Evolutionary conservation across 1,284 basidiomycete species (phyloP).

Genomic region (Fomitopsis pinicola): DNA sequence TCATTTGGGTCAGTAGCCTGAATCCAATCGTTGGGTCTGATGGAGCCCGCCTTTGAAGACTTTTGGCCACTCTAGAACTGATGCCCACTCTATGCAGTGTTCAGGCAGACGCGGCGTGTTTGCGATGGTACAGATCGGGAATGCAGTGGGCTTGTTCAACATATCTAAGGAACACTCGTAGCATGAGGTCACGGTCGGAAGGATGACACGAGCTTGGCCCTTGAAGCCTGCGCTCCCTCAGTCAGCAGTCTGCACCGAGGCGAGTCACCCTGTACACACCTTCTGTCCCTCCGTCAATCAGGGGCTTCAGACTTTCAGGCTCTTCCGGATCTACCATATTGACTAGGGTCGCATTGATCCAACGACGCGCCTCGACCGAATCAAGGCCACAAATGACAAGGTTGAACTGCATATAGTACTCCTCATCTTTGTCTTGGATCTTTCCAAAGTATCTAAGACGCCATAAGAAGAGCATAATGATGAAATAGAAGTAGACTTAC

Average conservation of each 20-base stretch:
- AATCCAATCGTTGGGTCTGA: background rate
- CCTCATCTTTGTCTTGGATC: constrained; percentile 96
- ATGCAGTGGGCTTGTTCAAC: constrained; percentile 95
- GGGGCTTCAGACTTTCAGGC: constrained; percentile 92
- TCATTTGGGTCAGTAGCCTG: background rate
- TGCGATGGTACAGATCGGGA: constrained; percentile 98
- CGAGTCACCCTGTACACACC: constrained; percentile 41
- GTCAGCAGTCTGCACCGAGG: background rate
- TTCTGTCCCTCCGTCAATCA: constrained; percentile 99
- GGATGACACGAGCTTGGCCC: constrained; percentile 95
- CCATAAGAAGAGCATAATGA: constrained; percentile 13
- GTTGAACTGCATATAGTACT: constrained; percentile 98
- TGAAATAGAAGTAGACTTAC: constrained; percentile 41
- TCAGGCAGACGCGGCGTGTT: constrained; percentile 98
- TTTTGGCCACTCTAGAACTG: constrained; percentile 97
- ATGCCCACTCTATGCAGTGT: constrained; percentile 99
- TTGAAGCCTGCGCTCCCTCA: constrained; percentile 74
- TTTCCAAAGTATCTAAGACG: constrained; percentile 83
- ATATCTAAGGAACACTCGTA: constrained; percentile 99
- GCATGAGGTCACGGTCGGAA: constrained; percentile 94
- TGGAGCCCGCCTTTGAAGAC: constrained; percentile 70
- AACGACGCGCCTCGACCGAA: constrained; percentile 92
- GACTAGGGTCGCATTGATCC: constrained; percentile 98
- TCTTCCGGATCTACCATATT: constrained; percentile 89
- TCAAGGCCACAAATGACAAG: constrained; percentile 98